These are phyloP conservation scores for Diaporthe citriasiana DNA, from an alignment of 2,329 filamentous ascomycete species.

Conservation along the genomic window DNA sequence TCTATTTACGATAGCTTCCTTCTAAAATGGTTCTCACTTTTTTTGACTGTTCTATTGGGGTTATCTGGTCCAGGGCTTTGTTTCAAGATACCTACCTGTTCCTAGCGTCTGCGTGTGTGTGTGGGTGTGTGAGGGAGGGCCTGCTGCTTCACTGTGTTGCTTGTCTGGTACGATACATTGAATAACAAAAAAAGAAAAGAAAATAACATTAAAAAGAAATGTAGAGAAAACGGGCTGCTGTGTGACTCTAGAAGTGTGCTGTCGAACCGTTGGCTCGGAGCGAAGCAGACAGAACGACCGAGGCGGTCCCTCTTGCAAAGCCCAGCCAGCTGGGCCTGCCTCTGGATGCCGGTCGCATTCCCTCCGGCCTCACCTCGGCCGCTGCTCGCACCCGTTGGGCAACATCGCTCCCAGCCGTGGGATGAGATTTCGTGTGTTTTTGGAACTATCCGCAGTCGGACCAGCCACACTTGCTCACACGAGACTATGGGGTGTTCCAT, in stretches of 20 bases:
- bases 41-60: neutral
- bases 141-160: slow-evolving; percentile 11
- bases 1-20: slow-evolving; percentile 21
- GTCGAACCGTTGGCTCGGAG: slow-evolving; percentile 26
- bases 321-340: slow-evolving; percentile 20
- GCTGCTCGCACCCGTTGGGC: slow-evolving; percentile 26
- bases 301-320: neutral
- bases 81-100: slow-evolving; percentile 32
- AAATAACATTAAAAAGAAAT: slow-evolving; percentile 21
- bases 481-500: slow-evolving; percentile 6
- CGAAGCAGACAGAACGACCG: slow-evolving; percentile 13
- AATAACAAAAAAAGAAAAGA: slow-evolving; percentile 25
- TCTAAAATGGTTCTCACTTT: slow-evolving; percentile 4
- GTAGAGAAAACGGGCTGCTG: slow-evolving; percentile 20
- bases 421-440: slow-evolving; percentile 9
- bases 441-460: slow-evolving; percentile 18
- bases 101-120: slow-evolving; percentile 11
- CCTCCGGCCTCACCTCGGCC: slow-evolving; percentile 33
- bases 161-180: slow-evolving; percentile 8
- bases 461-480: slow-evolving; percentile 3
- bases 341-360: slow-evolving; percentile 2
- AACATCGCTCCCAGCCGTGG: slow-evolving; percentile 11
- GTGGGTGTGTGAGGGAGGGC: slow-evolving; percentile 12
- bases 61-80: slow-evolving; percentile 17
- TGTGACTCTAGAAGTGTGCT: slow-evolving; percentile 10